Conservation (phyloP, 2,329 filamentous ascomycete genomes). For the Hymenoscyphus fraxineus region DNA sequence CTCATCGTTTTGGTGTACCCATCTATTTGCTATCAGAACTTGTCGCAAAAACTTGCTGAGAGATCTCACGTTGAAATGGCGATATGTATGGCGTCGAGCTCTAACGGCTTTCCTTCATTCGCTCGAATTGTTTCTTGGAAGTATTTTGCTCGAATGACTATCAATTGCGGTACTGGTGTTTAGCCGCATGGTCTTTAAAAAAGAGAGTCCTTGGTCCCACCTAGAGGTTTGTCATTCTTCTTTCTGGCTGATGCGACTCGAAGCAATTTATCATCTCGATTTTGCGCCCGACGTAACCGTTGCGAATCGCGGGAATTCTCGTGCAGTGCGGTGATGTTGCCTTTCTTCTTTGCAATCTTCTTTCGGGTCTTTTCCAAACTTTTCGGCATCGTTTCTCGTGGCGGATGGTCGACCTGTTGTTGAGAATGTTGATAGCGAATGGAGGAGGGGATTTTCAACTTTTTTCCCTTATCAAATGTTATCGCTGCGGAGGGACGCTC, state of each 20-base stretch:
- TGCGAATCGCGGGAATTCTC: slow-evolving; percentile 85
- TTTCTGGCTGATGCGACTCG: slow-evolving; percentile 65
- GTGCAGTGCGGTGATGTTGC: slow-evolving; percentile 71
- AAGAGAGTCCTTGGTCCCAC: slow-evolving; percentile 45
- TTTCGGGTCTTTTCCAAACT: slow-evolving; percentile 81
- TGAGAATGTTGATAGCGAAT: background rate
- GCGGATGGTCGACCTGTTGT: background rate
- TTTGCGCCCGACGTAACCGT: slow-evolving; percentile 72
- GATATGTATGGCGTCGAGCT: slow-evolving; percentile 54
- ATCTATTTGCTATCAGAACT: slow-evolving; percentile 43
- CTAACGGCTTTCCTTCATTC: slow-evolving; percentile 48
- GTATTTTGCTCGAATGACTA: slow-evolving; percentile 65
- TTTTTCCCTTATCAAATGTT: slow-evolving; percentile 25
- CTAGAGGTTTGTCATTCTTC: slow-evolving; percentile 69
- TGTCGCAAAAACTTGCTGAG: slow-evolving; percentile 34
- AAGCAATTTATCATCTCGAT: slow-evolving; percentile 77
- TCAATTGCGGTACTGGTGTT: slow-evolving; percentile 12
- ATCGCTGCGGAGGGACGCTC: slow-evolving; percentile 15
- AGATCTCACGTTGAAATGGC: slow-evolving; percentile 58
- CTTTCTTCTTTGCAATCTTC: slow-evolving; percentile 83
- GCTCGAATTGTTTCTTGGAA: slow-evolving; percentile 65
- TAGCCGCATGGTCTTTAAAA: slow-evolving; percentile 9
- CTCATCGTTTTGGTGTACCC: slow-evolving; percentile 65
- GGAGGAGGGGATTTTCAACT: background rate
- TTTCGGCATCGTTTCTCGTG: slow-evolving; percentile 62